phyloP scores from a whole-genome alignment of 2,329 filamentous ascomycete genomes.

The Penicillium freii region DNA sequence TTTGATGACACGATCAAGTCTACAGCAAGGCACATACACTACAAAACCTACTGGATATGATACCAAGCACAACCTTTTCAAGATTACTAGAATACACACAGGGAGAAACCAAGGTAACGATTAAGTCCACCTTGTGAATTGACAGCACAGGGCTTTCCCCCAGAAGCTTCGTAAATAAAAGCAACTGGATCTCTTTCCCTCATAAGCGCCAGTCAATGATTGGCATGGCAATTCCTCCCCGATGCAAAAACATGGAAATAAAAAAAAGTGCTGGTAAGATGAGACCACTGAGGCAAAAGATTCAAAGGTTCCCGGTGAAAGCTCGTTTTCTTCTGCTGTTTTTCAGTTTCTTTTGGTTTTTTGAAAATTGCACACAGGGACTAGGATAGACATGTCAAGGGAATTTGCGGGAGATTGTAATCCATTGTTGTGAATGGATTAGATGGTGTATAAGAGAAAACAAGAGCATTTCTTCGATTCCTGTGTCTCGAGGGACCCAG shows the following conservation, averaged over 20 bases:
- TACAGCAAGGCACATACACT: slow-evolving; percentile 11
- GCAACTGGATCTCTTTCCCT: slow-evolving; percentile 94
- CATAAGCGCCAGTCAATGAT: slow-evolving; percentile 79
- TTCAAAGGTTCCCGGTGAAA: slow-evolving; percentile 31
- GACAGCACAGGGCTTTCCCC: slow-evolving; percentile 98
- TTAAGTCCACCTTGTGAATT: slow-evolving; percentile 79
- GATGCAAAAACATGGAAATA: slow-evolving; percentile 32
- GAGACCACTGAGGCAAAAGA: slow-evolving; percentile 29
- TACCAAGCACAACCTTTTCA: slow-evolving; percentile 37
- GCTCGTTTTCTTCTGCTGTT: slow-evolving; percentile 37
- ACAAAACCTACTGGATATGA: slow-evolving; percentile 18
- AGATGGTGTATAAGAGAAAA: slow-evolving; percentile 23
- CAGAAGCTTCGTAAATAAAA: slow-evolving; percentile 47
- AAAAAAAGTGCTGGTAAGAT: slow-evolving; percentile 28
- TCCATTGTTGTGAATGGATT: slow-evolving; percentile 23
- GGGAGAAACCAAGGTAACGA: slow-evolving; percentile 66
- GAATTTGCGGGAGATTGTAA: slow-evolving; percentile 26
- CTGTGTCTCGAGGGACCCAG: slow-evolving; percentile 9
- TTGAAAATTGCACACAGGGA: slow-evolving; percentile 35
- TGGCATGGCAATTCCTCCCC: slow-evolving; percentile 42
- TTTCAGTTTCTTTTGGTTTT: slow-evolving; percentile 33
- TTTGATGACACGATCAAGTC: neutral
- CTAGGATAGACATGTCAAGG: slow-evolving; percentile 43
- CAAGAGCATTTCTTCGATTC: slow-evolving; percentile 25
- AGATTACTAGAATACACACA: slow-evolving; percentile 41